phyloP scores from a whole-genome alignment of 2,329 filamentous ascomycete genomes.

The Tolypocladium paradoxum region DNA sequence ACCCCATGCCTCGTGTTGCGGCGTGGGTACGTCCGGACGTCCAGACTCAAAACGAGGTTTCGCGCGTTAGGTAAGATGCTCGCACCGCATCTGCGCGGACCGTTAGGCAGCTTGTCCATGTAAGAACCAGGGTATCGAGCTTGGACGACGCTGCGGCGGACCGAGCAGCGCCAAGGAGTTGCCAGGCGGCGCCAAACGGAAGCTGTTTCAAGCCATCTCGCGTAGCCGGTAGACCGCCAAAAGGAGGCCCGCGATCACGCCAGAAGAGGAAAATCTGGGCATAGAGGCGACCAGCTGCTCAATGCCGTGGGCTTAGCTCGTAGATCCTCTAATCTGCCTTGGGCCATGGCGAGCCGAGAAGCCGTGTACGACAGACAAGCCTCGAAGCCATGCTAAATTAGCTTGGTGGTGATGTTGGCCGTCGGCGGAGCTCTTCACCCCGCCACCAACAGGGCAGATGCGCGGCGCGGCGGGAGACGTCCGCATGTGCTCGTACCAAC shows the following conservation, averaged over 20 bases:
- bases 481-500: neutral
- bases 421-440: neutral
- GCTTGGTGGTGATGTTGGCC: neutral
- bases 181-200: neutral
- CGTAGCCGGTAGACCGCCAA: neutral
- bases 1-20: neutral
- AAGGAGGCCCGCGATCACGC: neutral
- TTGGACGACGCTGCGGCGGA: neutral
- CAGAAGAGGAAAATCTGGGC: neutral
- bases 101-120: neutral
- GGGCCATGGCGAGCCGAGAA: neutral
- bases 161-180: neutral
- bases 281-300: neutral
- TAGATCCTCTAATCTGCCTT: neutral
- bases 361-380: neutral
- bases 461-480: neutral
- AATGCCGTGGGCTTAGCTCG: neutral
- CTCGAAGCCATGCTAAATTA: neutral
- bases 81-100: neutral
- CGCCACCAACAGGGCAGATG: neutral
- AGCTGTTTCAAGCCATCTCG: neutral
- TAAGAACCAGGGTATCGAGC: neutral
- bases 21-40: neutral
- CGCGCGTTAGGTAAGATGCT: neutral
- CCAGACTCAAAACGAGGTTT: neutral